Base-by-base conservation (phyloP, 192 early-diverging fungal species). In the Coemansia sp. region DNA sequence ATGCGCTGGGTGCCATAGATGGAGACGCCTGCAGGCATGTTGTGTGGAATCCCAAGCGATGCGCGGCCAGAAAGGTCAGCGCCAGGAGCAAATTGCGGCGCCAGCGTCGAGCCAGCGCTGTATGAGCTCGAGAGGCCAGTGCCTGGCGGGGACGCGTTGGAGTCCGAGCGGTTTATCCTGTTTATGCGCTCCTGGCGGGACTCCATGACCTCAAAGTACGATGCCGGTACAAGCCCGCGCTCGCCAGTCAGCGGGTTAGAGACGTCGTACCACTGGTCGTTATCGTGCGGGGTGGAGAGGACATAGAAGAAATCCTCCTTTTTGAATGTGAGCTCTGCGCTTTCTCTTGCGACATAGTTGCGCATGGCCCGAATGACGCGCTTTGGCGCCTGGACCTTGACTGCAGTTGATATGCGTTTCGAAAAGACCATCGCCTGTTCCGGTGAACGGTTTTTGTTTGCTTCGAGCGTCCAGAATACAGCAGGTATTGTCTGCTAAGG, bases 221-320 rank as follows among this genome's bases (percentile, higher is more conserved):
- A 75, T 15, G 86, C 86, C 19, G 91, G 91, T 15, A 90, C 91
- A 48, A 89, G 75, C 42, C 91, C 91, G 22, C 85, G 86, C 49
- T 85, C 81, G 49, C 87, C 87, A 22, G 86, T 88, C 53, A 85
- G 83, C 43, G 91, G 91, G 65, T 92, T 90, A 46, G 83, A 84
- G 9, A 88, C 91, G 43, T 91, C 88, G 71, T 88, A 92, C 88
- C 88, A 91, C 61, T 83, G 76, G 75, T 89, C 88, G 38, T 86
- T 84, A n/a, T 90, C 89, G 50, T 87, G 85, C 20, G 78, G 76
- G 9, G 71, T 80, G 20, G 85, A 87, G 29, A 89, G 74, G 15
- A 92, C 90, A 56, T 90, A 86, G 75, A 90, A 92, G 69, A 90
- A 92, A 49, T 92, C 90, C 58, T 89, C 90, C 56, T 87, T 86